Percentiles rank a stretch among this genome's conserved stretches.
Conservation (phyloP, 805 yeast genomes). For the Myxozyma udenii region DNA sequence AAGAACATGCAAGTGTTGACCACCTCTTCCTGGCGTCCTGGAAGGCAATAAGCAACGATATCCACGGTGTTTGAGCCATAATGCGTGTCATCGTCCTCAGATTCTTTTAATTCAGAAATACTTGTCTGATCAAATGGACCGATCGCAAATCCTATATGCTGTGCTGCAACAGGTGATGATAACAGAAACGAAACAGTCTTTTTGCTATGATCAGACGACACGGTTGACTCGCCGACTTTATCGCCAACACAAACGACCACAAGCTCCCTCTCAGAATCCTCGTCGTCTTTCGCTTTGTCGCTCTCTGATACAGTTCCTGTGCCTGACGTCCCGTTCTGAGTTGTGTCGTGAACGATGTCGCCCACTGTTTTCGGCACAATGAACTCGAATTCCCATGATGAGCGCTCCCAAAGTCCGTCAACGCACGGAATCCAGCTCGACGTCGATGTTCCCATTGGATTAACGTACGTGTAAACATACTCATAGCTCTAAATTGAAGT, state of each 20-base stretch:
- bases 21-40: conserved; percentile 56
- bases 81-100: conserved; percentile 37
- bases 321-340: conserved; percentile 11
- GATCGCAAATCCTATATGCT: conserved; percentile 90
- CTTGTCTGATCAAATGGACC: conserved; percentile 77
- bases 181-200: conserved; percentile 71
- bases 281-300: conserved; percentile 34
- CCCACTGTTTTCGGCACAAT: conserved; percentile 75
- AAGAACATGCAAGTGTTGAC: conserved; percentile 73
- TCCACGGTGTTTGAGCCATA: conserved; percentile 38
- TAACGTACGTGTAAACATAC: conserved; percentile 71
- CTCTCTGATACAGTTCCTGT: background rate
- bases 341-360: conserved; percentile 53
- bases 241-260: conserved; percentile 46
- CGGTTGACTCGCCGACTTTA: conserved; percentile 58
- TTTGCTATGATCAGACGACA: conserved; percentile 68
- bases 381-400: conserved; percentile 90
- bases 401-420: conserved; percentile 80
- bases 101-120: conserved; percentile 46
- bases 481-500: conserved; percentile 12
- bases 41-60: conserved; percentile 56
- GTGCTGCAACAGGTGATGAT: conserved; percentile 85
- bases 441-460: conserved; percentile 73
- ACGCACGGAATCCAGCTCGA: conserved; percentile 98
- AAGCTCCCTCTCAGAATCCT: conserved; percentile 42